phyloP scores from a whole-genome alignment of 2,329 filamentous ascomycete genomes.

The Penicillium sp. region DNA sequence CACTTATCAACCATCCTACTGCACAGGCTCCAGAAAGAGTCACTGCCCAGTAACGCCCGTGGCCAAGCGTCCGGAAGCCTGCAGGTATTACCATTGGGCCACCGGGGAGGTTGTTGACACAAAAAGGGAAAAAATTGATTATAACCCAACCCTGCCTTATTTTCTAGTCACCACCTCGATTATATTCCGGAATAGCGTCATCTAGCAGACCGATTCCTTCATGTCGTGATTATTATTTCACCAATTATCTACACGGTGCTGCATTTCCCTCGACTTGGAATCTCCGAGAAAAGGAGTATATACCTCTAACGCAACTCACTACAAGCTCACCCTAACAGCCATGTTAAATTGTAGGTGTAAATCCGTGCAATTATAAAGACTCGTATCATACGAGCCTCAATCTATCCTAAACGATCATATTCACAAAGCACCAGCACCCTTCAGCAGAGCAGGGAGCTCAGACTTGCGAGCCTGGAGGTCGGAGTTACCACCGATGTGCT shows the following conservation, averaged over 20 bases:
- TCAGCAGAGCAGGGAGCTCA: constrained; percentile 61
- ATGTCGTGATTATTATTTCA: constrained; percentile 1
- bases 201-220: neutral
- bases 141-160: no score
- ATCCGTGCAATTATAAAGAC: constrained; percentile 1
- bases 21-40: no score
- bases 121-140: no score
- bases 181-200: no score
- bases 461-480: constrained; percentile 65
- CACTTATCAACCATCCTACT: no score
- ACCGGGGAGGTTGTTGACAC: no score
- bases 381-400: neutral
- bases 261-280: neutral
- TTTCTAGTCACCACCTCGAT: no score
- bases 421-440: constrained; percentile 59
- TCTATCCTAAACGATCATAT: neutral
- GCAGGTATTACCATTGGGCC: no score
- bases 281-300: neutral
- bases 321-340: neutral
- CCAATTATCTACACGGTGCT: constrained; percentile 1
- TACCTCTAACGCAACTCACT: constrained; percentile 1
- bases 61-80: no score
- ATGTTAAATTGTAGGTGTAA: neutral
- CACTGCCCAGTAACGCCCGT: no score
- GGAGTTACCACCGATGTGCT: constrained; percentile 96